Evolutionary conservation across 768 basidiomycete genomes (phyloP), one percentile per base, ranked within the genome.

Genomic region (Pleurotus djamor): DNA sequence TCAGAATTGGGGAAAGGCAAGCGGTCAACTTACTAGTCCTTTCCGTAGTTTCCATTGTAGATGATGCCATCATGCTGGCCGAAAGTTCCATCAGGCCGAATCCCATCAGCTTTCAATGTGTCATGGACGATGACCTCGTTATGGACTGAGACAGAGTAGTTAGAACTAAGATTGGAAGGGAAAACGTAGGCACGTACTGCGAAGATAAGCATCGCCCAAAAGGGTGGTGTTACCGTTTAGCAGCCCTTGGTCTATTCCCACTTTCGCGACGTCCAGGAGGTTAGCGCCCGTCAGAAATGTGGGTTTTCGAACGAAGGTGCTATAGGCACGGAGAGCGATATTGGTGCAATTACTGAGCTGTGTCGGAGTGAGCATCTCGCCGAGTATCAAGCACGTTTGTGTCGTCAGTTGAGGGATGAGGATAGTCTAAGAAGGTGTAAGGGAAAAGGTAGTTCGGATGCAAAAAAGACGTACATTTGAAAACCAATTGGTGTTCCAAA

Each of bases 1-100:
- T 13, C 9, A 28, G 5, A 12, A 28, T 38, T n/a, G 45, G 4
- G 37, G 16, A 55, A 52, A 52, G 32, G 38, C 10, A 34, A 3
- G n/a, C 9, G 4, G 66, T 28, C 21, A 28, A 28, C 74, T 64
- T 17, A 76, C 80, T 66, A 65, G 60, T 77, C 79, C 59, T 78
- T 79, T 13, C 82, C 88, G 63, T 91, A 90, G 65, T 89, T 89
- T 44, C 88, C 88, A 50, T 85, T 87, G 66, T 88, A 89, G 3
- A 87, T 69, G n/a, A 88, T 75, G 16, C 88, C 88, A n/a, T 64
- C 68, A 67, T 90, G 89, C 68, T 62, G 62, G 75, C 79, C 77
- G 59, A 83, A 83, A 32, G 78, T 76, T 2, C 81, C 82, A 65
- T 83, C 82, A 6, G 76, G 66, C 50, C 78, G 73, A 48, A 91